These are phyloP conservation scores for Mycena galericulata DNA, from an alignment of 768 basidiomycete genomes.

Conservation along the genomic window DNA sequence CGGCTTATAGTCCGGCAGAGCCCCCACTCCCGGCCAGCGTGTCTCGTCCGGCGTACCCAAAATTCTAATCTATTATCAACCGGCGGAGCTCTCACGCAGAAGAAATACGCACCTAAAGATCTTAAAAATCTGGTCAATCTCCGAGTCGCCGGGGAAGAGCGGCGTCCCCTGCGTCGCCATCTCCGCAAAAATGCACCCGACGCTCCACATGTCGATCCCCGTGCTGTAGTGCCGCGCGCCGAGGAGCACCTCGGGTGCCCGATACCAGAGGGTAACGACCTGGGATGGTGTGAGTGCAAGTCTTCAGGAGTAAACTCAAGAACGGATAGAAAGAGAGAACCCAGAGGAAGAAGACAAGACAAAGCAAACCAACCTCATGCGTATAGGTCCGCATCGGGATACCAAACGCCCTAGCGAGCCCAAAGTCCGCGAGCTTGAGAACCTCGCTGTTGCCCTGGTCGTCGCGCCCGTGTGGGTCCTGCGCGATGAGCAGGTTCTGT, in stretches of 20 bases:
- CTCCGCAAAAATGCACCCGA: conserved; percentile 98
- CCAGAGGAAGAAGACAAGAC: not conserved
- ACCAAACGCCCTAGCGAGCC: conserved; percentile 95
- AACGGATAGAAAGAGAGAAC: not conserved
- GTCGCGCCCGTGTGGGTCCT: conserved; percentile 19
- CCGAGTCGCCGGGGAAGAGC: conserved; percentile 98
- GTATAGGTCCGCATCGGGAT: conserved; percentile 98
- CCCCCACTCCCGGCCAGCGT: conserved; percentile 89
- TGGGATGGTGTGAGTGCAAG: conserved; percentile 45
- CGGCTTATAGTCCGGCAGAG: conserved; percentile 93
- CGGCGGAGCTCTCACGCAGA: too few relatives aligned
- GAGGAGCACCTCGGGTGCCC: conserved; percentile 96
- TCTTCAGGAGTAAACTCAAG: not conserved
- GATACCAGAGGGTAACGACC: conserved; percentile 99
- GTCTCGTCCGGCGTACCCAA: conserved; percentile 96
- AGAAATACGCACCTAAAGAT: conserved; percentile 84
- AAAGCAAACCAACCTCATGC: conserved; percentile 80
- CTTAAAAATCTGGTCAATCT: conserved; percentile 99
- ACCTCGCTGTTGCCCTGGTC: conserved; percentile 77
- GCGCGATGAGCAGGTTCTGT: conserved; percentile 89
- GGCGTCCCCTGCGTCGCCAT: conserved; percentile 94
- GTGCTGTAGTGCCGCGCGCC: conserved; percentile 97
- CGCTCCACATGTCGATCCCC: conserved; percentile 99
- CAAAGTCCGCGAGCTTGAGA: conserved; percentile 96
- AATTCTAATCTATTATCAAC: conserved; percentile 79